A percentile compares a stretch with the other conserved stretches of the same genome.
Conservation (phyloP, 805 yeast species). For the Komagataella phaffii region DNA sequence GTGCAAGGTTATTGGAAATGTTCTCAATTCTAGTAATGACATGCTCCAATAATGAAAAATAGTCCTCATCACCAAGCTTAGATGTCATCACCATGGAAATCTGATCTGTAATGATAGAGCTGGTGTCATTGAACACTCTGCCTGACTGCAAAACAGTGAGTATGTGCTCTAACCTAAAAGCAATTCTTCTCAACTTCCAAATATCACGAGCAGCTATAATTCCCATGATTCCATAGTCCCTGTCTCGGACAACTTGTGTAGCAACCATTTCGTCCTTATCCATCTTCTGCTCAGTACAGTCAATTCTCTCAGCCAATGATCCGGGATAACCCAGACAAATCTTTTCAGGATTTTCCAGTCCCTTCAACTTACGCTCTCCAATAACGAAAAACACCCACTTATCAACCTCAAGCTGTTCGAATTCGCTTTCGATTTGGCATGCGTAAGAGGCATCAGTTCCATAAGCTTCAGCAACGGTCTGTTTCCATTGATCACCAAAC, state of each 20-base stretch:
- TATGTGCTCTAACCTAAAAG: constrained; percentile 45
- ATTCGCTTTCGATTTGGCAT: constrained; percentile 50
- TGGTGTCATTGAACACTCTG: constrained; percentile 1
- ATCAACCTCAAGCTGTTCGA: constrained; percentile 46
- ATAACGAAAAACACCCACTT: constrained; percentile 57
- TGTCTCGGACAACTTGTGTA: not conserved
- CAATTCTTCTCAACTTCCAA: constrained; percentile 32
- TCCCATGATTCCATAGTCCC: constrained; percentile 10
- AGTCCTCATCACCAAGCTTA: constrained; percentile 21
- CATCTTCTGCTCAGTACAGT: constrained; percentile 23
- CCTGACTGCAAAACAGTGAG: constrained; percentile 33
- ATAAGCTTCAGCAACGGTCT: constrained; percentile 21
- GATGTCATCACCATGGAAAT: not conserved
- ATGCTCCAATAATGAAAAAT: constrained; percentile 46
- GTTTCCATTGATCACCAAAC: constrained; percentile 12
- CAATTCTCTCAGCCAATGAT: constrained; percentile 45
- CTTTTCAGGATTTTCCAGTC: constrained; percentile 84
- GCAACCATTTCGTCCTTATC: constrained; percentile 7
- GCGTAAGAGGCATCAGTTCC: constrained; percentile 27
- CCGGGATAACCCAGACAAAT: constrained; percentile 71
- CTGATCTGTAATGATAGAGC: not conserved
- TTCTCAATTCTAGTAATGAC: constrained; percentile 59
- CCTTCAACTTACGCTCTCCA: constrained; percentile 87
- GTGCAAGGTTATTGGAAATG: constrained; percentile 28
- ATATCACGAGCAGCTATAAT: constrained; percentile 16